Base-by-base conservation (phyloP, 2,329 filamentous ascomycete genomes). In the Pestalotiopsis sp. region DNA sequence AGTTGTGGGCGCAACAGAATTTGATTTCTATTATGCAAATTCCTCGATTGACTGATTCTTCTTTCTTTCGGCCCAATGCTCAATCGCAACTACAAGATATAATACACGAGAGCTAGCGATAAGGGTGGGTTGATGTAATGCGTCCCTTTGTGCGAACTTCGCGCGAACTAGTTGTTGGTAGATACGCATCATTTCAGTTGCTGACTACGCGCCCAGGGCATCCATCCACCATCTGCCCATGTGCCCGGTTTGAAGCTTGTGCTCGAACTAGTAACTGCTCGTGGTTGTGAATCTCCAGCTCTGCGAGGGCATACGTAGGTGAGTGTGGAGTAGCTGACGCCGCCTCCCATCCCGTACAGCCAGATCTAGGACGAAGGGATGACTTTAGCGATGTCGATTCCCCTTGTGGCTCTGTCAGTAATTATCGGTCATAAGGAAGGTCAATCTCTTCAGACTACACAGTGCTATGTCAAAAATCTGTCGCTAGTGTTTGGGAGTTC, bases 321-420 rank as follows among this genome's bases (percentile, higher is more conserved):
- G 9, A 7, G 31, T 36, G 31, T 36, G 31, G 31, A 36, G 31
- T 36, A 36, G 31, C 31, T 36, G 31, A 36, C 31, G 31, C 31
- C 31, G 31, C 31, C 7, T 36, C 31, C 5, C 31, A 36, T 36
- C 31, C 5, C 31, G 9, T 9, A 36, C 31, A 9, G 7, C 7
- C 5, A 36, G 17, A 20, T 20, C 45, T 64, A 64, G 61, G 61
- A 49, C 61, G 20, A 64, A 64, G 38, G 61, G 61, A 64, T 64
- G 11, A 23, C 20, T 25, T 20, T 23, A 59, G 57, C 23, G 27
- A 36, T 59, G 31, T 31, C 45, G 20, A 7, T 52, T 17, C 31
- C 31, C 31, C 5, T 23, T 9, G 4, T n/a, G 7, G 11, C 9
- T n/a, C 20, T 52, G 17, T 9, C 45, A 3, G 20, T 52, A 4